Evolutionary conservation across 331 rosid genomes (phyloP), one percentile per base, ranked within the genome.

Genomic region (Stylosanthes scabra): DNA sequence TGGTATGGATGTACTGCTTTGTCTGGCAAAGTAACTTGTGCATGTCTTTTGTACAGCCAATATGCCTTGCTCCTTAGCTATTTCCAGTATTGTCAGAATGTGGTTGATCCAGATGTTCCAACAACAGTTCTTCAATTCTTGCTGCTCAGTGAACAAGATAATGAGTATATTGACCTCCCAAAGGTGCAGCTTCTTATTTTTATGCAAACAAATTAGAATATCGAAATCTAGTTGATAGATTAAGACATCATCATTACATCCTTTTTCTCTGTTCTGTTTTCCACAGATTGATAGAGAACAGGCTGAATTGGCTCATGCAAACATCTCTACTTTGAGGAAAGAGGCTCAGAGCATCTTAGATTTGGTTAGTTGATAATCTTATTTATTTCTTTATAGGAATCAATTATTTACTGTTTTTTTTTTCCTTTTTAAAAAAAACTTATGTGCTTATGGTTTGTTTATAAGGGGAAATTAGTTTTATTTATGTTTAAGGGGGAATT

Each of bases 41-140:
- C 60, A 16, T 74, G 68, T 72, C 25, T 52, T 74, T 15, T 85
- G 34, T 84, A 61, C 96, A 94, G 99, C 66, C 97, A 91, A 91
- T 94, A 91, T 75, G 96, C 99, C 28, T 67, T 94, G 81, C 87
- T 94, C 77, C 96, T 94, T 71, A 88, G 99, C 95, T 94, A 91
- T 85, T 90, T 94, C 75, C 99, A 94, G 86, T 94, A 94, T 81
- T 94, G 97, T 75, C 91, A 79, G 63, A 91, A 94, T 84, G 79
- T 94, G 70, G 88, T 91, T 79, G 93, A 91, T 77, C 97, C 97
- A 11, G 96, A 94, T 84, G 89, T 94, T 78, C 99, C 97, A 34
- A 81, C 90, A 77, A 81, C 90, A 37, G 92, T 94, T 83, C 85
- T 91, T 83, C 99, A 91, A 39, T 86, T 80, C 82, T 79, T 94